Evolutionary conservation across 306 rosid species (phyloP).

Genomic region (Neltuma alba): DNA sequence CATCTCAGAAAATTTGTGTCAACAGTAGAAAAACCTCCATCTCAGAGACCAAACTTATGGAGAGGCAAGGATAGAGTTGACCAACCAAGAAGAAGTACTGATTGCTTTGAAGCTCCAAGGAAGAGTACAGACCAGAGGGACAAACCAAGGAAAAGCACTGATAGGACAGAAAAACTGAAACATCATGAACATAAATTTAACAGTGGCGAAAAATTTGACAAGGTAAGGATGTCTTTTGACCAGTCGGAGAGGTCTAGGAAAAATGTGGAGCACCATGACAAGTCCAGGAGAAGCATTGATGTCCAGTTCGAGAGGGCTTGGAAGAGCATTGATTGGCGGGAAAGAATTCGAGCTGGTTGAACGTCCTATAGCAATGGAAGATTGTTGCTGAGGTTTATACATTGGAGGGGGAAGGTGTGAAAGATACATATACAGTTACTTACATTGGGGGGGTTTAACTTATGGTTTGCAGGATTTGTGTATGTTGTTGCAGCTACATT

Average conservation of each 20-base stretch:
- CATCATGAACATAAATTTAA: slow-evolving; percentile 47
- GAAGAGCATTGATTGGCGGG: slow-evolving; percentile 77
- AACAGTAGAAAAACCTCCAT: slow-evolving; percentile 49
- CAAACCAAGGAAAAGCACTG: slow-evolving; percentile 66
- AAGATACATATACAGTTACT: slow-evolving; percentile 36
- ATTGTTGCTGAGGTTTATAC: slow-evolving; percentile 32
- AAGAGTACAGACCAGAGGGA: slow-evolving; percentile 69
- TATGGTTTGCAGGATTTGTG: slow-evolving; percentile 42
- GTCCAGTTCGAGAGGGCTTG: slow-evolving; percentile 63
- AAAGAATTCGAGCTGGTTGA: slow-evolving; percentile 62
- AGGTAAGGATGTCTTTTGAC: slow-evolving; percentile 51
- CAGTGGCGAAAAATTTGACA: slow-evolving; percentile 52
- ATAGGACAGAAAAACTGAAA: slow-evolving; percentile 53
- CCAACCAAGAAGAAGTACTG: slow-evolving; percentile 54
- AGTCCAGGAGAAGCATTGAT: slow-evolving; percentile 65
- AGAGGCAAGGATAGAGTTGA: slow-evolving; percentile 55
- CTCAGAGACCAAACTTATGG: slow-evolving; percentile 45
- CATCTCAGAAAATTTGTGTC: slow-evolving; percentile 67
- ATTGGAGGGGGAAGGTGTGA: slow-evolving; percentile 32
- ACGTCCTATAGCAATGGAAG: slow-evolving; percentile 19
- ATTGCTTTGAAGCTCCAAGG: slow-evolving; percentile 64
- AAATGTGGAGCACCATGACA: slow-evolving; percentile 61
- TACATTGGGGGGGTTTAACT: slow-evolving; percentile 49
- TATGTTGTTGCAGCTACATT: slow-evolving; percentile 27
- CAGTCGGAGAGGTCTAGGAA: slow-evolving; percentile 60